Base-by-base conservation (phyloP, 2,329 filamentous ascomycete genomes). In the Colletotrichum sp. region DNA sequence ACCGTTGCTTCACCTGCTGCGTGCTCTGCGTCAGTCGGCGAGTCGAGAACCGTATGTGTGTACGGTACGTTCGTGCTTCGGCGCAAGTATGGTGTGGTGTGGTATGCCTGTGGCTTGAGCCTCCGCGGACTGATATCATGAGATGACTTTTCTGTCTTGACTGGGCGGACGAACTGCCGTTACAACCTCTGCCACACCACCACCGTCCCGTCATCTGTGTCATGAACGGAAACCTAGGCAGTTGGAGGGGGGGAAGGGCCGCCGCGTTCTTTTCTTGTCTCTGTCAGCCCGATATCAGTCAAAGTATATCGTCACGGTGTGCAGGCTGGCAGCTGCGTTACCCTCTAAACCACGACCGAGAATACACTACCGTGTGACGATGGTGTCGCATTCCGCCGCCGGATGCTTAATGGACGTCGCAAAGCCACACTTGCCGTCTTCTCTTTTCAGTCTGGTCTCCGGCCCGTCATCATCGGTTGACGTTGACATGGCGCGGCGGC, bases 381-480 rank as follows among this genome's bases (percentile, higher is more conserved):
- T 32, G 2, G 21, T 24, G 26, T 56, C 2, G 1, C 30, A 32
- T 26, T 24, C n/a, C 64, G 24, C 14, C 30, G 64, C 32, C 52
- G 48, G 52, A 43, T 34, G 52, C 21, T 38, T 59, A 43, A 21
- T 24, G 16, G 55, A 21, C 28, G 59, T 61, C 26, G 67, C 66
- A 58, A 64, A 73, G 52, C 66, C 58, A 58, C 16, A 58, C 18
- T 43, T 74, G 48, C 28, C 59, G 59, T 21, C 65, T 26, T 69
- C 10, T 38, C 21, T 36, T 56, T 56, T 56, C 28, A 34, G 30
- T 58, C 36, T 56, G 21, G 24, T 55, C 28, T 65, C 36, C 69
- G 38, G 73, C 36, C 73, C 73, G 56, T 68, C 63, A 75, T 73
- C 69, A 36, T 73, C 63, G 62, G 62, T 73, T 73, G 73, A 67